Evolutionary conservation across 331 rosid genomes (phyloP), one percentile per base, ranked within the genome.

Genomic region (Quercus phellos): DNA sequence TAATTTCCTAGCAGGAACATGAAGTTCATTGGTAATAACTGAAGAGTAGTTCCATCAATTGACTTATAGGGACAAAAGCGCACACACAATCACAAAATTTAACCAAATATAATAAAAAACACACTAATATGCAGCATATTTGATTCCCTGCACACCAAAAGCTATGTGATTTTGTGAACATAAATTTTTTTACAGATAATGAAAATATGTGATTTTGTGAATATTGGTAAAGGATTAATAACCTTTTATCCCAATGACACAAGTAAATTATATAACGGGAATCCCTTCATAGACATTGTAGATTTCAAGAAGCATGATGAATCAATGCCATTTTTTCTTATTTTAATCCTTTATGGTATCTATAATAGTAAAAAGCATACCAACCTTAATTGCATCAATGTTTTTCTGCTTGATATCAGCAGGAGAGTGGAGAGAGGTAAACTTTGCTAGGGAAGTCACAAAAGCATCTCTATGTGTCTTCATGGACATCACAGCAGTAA

Each of bases 391-490:
- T 68, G 98, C 98, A 78, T 93, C 91, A 4, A 96, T 83, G 77
- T 96, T 91, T 83, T 86, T 96, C 90, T 93, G 98, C 86, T 93
- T 96, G 88, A 96, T 95, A 77, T 91, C 99, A 63, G 99, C 91
- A 54, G 98, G 98, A 79, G 98, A 93, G 86, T 95, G 99, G 51
- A 95, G 88, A 22, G 97, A 91, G 74, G 99, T 95, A 81, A 95
- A 95, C 89, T 95, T 95, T 42, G 98, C 99, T 60, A 95, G 86
- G 22, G 98, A 91, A 80, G 99, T 95, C 89, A 95, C 94, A 86
- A 93, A 95, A 63, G 90, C 99, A 83, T 95, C 99, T 88, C 99
- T 90, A 79, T 95, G 99, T 72, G 99, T 95, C 89, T 91, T 95
- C 98, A 95, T 93, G 85, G 94, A 90, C 96, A 93, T 95, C 50